Evolutionary conservation across 2,329 filamentous ascomycete species (phyloP), one percentile per base, ranked within the genome.

Genomic region (Bertia moriformis): DNA sequence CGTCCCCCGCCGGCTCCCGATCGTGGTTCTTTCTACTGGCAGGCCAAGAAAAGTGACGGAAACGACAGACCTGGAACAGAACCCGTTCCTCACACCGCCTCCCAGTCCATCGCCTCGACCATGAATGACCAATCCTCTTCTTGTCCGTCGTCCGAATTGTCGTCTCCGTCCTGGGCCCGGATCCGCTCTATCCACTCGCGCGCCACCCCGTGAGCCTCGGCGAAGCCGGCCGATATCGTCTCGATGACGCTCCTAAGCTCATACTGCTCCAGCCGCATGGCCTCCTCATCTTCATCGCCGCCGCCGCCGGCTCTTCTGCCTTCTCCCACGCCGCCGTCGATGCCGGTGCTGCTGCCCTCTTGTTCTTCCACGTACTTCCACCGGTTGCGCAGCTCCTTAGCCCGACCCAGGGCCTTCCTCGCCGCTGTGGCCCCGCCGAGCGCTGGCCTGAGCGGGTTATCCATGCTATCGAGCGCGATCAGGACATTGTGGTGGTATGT

Each of bases 401-500:
- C 80, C 40, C 71, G 61, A 39, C 65, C 65, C 3, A 86, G 61
- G 2, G 69, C 62, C 0, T 69, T 69, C 1, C 39, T 49, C n/a
- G n/a, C n/a, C n/a, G n/a, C n/a, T 1, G 22, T 7, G 7, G 22
- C 22, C 0, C 43, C 46, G 0, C 78, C 78, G 2, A 85, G 55
- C 0, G 68, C 63, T 0, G 44, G 49, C 37, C 74, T 61, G 0
- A 85, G 58, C 0, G 77, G 77, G 33, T 73, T 76, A 0, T 53
- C 53, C 4, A 61, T 53, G n/a, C 69, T 60, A 37, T 77, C 70
- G 0, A 85, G 61, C 0, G 76, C 69, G 14, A 64, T 60, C 1
- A 86, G 61, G 1, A 85, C 77, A 48, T 83, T 83, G 22, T 78
- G 76, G 45, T 86, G 81, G 50, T 78, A 85, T 0, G 62, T 66